Conservation (phyloP, 352 stramenopile genomes). For the Globisporangium parvum region DNA sequence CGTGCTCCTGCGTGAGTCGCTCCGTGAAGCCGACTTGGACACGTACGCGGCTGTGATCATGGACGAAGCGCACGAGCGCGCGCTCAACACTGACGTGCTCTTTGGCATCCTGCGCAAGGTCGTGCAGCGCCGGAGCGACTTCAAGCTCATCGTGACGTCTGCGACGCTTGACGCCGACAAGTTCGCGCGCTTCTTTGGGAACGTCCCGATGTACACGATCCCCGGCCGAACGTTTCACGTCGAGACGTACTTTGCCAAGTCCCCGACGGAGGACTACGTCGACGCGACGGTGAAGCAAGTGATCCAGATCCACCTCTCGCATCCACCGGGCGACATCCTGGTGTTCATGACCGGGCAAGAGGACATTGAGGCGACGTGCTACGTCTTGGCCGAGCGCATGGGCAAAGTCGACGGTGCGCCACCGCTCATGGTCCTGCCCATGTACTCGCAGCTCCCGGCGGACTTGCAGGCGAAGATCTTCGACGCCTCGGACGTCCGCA, state of each 20-base stretch:
- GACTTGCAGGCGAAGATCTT: constrained; percentile 99
- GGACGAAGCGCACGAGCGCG: constrained; percentile 94
- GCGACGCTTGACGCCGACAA: constrained; percentile 97
- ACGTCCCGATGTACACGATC: constrained; percentile 97
- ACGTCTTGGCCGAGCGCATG: constrained; percentile 94
- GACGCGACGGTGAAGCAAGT: constrained; percentile 97
- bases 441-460: constrained; percentile 98
- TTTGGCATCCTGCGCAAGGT: constrained; percentile 92
- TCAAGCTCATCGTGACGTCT: constrained; percentile 91
- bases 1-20: constrained; percentile 90
- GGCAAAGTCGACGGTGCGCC: constrained; percentile 89
- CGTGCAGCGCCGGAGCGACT: constrained; percentile 82
- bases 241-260: constrained; percentile 89
- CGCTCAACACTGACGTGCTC: constrained; percentile 92
- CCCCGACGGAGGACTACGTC: constrained; percentile 96
- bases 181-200: constrained; percentile 97
- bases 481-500: constrained; percentile 91
- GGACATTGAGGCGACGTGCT: constrained; percentile 97
- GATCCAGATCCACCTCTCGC: constrained; percentile 97
- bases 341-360: constrained; percentile 99
- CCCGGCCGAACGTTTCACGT: constrained; percentile 85
- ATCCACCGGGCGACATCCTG: constrained; percentile 95
- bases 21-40: constrained; percentile 84
- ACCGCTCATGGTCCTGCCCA: constrained; percentile 96
- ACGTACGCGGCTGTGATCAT: constrained; percentile 90